Evolutionary conservation across 495 filamentous ascomycete genomes (phyloP).

Genomic region (Pyrenula aspistea): DNA sequence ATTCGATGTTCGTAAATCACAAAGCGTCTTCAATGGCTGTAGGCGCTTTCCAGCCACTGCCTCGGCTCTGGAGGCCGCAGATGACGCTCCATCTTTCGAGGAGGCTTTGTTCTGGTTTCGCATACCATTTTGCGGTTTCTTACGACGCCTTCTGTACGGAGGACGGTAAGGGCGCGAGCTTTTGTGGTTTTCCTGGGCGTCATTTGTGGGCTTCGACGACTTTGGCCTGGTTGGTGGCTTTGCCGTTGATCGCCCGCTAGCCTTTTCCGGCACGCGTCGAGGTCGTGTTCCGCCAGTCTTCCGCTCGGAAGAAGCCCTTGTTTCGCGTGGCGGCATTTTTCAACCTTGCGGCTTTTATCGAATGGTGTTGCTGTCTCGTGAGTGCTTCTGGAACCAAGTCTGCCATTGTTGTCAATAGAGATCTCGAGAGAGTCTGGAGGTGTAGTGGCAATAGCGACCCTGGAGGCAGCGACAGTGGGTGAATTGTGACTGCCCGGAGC

Average conservation of each 20-base stretch:
- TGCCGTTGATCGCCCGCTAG: not conserved
- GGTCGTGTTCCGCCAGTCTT: not conserved
- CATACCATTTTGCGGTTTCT: not conserved
- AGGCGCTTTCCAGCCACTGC: conserved; percentile 5
- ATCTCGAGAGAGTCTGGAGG: too few species aligned
- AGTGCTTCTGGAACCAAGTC: too few species aligned
- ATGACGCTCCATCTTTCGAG: not conserved
- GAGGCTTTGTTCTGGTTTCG: not conserved
- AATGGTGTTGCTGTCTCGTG: too few species aligned
- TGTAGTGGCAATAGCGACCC: too few species aligned
- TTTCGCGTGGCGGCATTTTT: not conserved
- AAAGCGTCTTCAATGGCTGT: conserved; percentile 1
- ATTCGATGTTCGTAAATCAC: conserved; percentile 8
- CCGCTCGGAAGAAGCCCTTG: not conserved
- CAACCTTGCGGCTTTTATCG: too few species aligned
- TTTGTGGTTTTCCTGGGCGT: not conserved
- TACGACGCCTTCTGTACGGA: not conserved
- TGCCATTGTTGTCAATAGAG: too few species aligned
- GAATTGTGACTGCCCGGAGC: not conserved
- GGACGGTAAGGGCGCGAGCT: not conserved
- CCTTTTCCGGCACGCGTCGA: not conserved
- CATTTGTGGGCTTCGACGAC: not conserved
- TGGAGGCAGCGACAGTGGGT: not conserved
- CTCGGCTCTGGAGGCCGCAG: not conserved
- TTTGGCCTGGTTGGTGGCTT: not conserved